Evolutionary conservation across 139 green algal species (phyloP).

Genomic region (Diplosphaera chodatii): DNA sequence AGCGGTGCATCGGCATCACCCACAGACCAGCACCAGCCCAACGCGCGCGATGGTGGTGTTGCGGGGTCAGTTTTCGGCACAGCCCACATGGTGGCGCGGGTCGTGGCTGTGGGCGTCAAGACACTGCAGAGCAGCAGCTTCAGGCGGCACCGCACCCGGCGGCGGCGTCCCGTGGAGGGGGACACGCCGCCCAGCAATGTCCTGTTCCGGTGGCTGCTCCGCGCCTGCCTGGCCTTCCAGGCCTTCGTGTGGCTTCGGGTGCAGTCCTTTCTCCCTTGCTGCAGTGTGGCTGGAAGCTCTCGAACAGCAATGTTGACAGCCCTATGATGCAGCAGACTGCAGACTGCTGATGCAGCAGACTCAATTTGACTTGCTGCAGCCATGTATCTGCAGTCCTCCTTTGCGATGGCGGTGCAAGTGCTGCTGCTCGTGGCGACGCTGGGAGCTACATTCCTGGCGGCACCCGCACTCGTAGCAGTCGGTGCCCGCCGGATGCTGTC

Average conservation of each 20-base stretch:
- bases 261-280: not conserved
- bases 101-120: not conserved
- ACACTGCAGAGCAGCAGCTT: not conserved
- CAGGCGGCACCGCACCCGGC: slow-evolving; percentile 21
- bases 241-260: slow-evolving; percentile 28
- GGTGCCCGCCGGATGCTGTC: not conserved
- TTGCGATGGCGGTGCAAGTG: slow-evolving; percentile 24
- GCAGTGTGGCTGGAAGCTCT: no score
- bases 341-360: no score
- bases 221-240: slow-evolving; percentile 20
- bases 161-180: not conserved
- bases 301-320: no score
- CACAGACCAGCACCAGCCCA: not conserved
- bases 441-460: not conserved
- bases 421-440: slow-evolving; percentile 19
- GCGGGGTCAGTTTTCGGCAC: not conserved
- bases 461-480: not conserved
- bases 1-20: no score
- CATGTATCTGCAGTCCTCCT: slow-evolving; percentile 11
- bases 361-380: no score
- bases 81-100: not conserved
- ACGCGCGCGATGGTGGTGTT: not conserved
- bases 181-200: slow-evolving; percentile 2
- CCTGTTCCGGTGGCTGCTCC: slow-evolving; percentile 37
- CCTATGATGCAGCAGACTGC: not conserved